A percentile compares a stretch with the other conserved stretches of the same genome.
These are phyloP conservation scores for Corylus americana DNA, from an alignment of 306 rosid genomes.

Conservation along the genomic window DNA sequence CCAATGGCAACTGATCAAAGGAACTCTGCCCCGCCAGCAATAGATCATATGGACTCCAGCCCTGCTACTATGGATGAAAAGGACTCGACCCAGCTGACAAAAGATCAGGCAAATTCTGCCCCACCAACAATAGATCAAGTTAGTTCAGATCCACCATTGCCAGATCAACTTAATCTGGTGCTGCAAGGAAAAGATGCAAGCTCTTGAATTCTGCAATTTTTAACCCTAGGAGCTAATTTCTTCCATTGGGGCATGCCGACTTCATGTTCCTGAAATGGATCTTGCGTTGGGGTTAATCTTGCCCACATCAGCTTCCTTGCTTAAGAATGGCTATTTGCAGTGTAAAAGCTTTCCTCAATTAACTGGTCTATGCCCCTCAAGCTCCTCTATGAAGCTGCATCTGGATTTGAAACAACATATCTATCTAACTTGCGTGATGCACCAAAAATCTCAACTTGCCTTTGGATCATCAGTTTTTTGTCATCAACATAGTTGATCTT, in stretches of 20 bases:
- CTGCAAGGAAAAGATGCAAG: conserved; percentile 40
- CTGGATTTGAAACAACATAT: background rate
- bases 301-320: conserved; percentile 2
- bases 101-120: conserved; percentile 25
- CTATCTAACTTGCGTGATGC: background rate
- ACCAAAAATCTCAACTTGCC: background rate
- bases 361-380: conserved; percentile 13
- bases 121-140: conserved; percentile 18
- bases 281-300: background rate
- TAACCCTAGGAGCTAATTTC: background rate
- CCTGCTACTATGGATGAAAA: conserved; percentile 19
- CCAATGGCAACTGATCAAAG: conserved; percentile 33
- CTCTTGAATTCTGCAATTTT: conserved; percentile 36
- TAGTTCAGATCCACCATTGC: conserved; percentile 36
- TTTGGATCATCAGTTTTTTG: conserved; percentile 8
- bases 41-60: conserved; percentile 21
- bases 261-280: background rate
- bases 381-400: conserved; percentile 23
- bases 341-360: conserved; percentile 6
- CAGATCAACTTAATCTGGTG: conserved; percentile 37
- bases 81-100: conserved; percentile 23
- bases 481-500: conserved; percentile 13
- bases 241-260: conserved; percentile 14
- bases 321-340: background rate
- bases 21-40: conserved; percentile 18